Evolutionary conservation across 257 asterid species (phyloP).

Genomic region (Paraleonurus japonicus): DNA sequence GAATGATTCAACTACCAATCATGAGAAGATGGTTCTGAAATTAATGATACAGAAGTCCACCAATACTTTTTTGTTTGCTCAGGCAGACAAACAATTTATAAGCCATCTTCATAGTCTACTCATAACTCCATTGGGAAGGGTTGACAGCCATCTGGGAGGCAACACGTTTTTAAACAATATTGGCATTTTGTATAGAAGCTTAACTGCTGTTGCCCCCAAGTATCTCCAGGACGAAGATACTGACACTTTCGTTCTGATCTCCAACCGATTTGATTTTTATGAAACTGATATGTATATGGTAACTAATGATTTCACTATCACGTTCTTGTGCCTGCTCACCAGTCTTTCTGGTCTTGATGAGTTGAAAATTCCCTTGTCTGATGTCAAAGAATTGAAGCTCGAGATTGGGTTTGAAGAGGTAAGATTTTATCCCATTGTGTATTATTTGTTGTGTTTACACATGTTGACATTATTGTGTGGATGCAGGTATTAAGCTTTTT

Average conservation of each 20-base stretch:
- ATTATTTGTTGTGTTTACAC: no score
- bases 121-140: not conserved
- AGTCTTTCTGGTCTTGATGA: not conserved
- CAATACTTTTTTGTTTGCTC: slow-evolving; percentile 14
- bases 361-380: not conserved
- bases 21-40: not conserved
- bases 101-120: not conserved
- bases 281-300: not conserved
- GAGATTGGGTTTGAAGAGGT: slow-evolving; percentile 21
- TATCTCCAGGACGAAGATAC: not conserved
- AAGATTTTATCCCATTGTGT: not conserved
- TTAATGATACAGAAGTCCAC: slow-evolving; percentile 10
- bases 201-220: not conserved
- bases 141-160: not conserved
- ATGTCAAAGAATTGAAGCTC: not conserved
- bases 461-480: not conserved
- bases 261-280: no score
- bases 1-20: not conserved
- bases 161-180: not conserved
- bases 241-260: no score
- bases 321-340: not conserved
- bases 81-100: not conserved
- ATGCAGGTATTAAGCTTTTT: not conserved
- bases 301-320: not conserved
- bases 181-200: not conserved